phyloP scores from a whole-genome alignment of 2,329 filamentous ascomycete species.

The Pseudogymnoascus sp. region DNA sequence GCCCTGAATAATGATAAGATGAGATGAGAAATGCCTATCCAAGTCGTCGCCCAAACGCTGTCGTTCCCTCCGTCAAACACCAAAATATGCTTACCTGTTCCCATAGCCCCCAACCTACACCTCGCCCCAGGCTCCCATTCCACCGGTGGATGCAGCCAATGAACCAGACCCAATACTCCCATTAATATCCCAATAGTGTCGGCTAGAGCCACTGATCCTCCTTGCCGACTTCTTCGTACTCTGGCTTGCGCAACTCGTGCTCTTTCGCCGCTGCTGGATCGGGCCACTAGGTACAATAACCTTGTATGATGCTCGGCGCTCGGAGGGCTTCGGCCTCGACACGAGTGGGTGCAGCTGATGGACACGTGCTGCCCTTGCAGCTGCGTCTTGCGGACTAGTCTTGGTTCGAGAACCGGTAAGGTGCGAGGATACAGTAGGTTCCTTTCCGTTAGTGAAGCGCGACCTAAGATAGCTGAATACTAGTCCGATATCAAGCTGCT shows the following conservation, averaged over 20 bases:
- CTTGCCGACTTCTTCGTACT: constrained; percentile 69
- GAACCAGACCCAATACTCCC: constrained; percentile 72
- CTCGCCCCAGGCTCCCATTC: constrained; percentile 75
- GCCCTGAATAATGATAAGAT: not conserved
- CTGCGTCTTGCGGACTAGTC: constrained; percentile 54
- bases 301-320: constrained; percentile 50
- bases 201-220: constrained; percentile 62
- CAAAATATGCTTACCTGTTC: constrained; percentile 1
- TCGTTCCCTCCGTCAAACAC: not conserved
- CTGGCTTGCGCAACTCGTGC: constrained; percentile 78
- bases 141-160: constrained; percentile 58
- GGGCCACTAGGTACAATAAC: constrained; percentile 44
- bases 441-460: constrained; percentile 55
- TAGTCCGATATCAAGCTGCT: constrained; percentile 81
- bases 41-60: not conserved
- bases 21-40: constrained; percentile 6
- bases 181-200: constrained; percentile 91
- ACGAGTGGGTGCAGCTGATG: constrained; percentile 85
- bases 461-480: constrained; percentile 82
- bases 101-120: constrained; percentile 36
- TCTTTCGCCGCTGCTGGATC: constrained; percentile 35
- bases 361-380: constrained; percentile 75
- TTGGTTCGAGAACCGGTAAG: constrained; percentile 34
- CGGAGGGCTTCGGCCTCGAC: constrained; percentile 39
- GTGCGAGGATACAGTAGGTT: constrained; percentile 32